Evolutionary conservation across 257 asterid species (phyloP).

Genomic region (Knoxia roxburghii): DNA sequence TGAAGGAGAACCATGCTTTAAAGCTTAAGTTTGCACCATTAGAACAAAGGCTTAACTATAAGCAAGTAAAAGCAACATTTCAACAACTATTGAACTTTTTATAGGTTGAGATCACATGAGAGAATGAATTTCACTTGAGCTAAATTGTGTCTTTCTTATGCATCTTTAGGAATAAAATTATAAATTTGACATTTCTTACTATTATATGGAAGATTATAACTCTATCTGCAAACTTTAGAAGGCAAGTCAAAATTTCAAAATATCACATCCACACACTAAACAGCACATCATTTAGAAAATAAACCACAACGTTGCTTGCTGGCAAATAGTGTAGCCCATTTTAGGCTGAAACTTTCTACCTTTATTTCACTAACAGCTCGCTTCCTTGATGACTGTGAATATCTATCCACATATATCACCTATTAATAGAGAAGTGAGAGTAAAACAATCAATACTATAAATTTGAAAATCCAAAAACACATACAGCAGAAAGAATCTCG

Average conservation of each 20-base stretch:
- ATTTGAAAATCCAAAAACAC: neutral
- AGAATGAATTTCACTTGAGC: neutral
- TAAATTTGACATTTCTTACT: neutral
- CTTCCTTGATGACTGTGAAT: conserved; percentile 83
- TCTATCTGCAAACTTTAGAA: neutral
- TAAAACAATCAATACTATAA: neutral
- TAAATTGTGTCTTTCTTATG: neutral
- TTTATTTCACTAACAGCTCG: conserved; percentile 88
- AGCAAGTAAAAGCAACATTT: neutral
- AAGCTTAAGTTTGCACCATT: neutral
- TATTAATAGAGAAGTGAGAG: conserved; percentile 24
- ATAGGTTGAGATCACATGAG: neutral
- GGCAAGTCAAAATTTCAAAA: neutral
- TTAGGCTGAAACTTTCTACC: conserved; percentile 51
- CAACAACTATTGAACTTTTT: neutral
- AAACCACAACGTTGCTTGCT: neutral
- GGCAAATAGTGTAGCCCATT: neutral
- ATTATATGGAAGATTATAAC: neutral
- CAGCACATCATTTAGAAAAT: neutral
- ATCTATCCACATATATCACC: conserved; percentile 95
- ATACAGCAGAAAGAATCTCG: neutral
- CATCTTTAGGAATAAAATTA: too few relatives aligned
- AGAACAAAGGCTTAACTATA: neutral
- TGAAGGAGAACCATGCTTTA: neutral
- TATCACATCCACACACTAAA: neutral